Percentiles rank a stretch among this genome's conserved stretches.
These are phyloP conservation scores for Vigna reflexopilosa DNA, from an alignment of 306 rosid genomes.

Conservation along the genomic window DNA sequence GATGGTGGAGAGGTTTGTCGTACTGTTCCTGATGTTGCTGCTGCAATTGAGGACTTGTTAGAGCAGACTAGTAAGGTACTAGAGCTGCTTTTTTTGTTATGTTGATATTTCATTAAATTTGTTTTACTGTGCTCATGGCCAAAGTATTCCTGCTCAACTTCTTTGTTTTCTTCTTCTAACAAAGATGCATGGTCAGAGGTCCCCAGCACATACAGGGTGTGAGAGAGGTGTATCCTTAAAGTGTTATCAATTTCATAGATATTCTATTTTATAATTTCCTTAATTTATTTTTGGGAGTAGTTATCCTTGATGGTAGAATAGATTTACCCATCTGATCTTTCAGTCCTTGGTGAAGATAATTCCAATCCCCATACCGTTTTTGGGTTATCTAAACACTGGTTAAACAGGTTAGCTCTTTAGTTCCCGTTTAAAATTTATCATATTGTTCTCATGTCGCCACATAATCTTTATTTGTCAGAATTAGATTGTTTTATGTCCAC, in stretches of 20 bases:
- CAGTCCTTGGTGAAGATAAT: constrained; percentile 65
- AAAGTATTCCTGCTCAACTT: constrained; percentile 44
- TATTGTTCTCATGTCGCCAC: constrained; percentile 28
- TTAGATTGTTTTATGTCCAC: not conserved
- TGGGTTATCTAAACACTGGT: constrained; percentile 81
- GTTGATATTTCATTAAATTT: constrained; percentile 14
- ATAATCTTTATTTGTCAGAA: constrained; percentile 6
- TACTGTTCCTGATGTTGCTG: constrained; percentile 91
- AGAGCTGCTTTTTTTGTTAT: constrained; percentile 40
- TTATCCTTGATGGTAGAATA: constrained; percentile 64
- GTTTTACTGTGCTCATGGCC: constrained; percentile 16
- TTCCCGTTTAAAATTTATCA: constrained; percentile 27
- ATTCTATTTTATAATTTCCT: constrained; percentile 35
- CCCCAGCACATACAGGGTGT: constrained; percentile 63
- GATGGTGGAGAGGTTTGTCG: constrained; percentile 49
- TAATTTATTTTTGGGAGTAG: not conserved
- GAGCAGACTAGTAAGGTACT: constrained; percentile 96
- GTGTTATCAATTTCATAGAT: constrained; percentile 37
- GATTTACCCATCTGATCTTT: constrained; percentile 69
- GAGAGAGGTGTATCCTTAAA: constrained; percentile 73
- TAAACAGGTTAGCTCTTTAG: constrained; percentile 63
- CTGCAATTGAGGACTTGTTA: constrained; percentile 94
- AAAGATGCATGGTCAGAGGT: constrained; percentile 82
- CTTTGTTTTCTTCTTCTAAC: constrained; percentile 44
- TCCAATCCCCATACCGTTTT: constrained; percentile 62